These are phyloP conservation scores for Stagonosporopsis tanaceti DNA, from an alignment of 2,329 filamentous ascomycete species.

Conservation along the genomic window DNA sequence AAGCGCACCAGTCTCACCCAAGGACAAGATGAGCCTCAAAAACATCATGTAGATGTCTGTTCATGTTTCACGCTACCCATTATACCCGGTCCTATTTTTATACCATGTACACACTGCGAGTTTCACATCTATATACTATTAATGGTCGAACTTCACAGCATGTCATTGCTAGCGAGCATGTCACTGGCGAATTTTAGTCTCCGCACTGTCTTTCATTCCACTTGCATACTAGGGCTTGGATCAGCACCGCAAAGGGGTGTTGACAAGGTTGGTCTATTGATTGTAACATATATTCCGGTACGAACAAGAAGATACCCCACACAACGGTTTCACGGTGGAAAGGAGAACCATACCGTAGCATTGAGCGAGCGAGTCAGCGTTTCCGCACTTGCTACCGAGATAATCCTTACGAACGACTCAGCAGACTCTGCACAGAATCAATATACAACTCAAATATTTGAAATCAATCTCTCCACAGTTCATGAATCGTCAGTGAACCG, in stretches of 20 bases:
- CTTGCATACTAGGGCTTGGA: conserved; percentile 12
- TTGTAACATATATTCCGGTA: conserved; percentile 12
- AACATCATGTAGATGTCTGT: conserved; percentile 42
- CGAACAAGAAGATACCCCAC: conserved; percentile 21
- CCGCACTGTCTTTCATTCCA: conserved; percentile 8
- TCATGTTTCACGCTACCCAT: conserved; percentile 32
- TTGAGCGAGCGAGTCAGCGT: conserved; percentile 15
- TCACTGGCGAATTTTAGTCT: conserved; percentile 2
- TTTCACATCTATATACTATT: conserved; percentile 23
- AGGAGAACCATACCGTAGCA: conserved; percentile 13
- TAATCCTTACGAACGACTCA: conserved; percentile 9
- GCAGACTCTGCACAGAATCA: conserved; percentile 4
- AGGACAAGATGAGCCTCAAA: conserved; percentile 45
- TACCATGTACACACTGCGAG: conserved; percentile 19
- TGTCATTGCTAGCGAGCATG: conserved; percentile 14
- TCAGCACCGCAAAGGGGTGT: conserved; percentile 3
- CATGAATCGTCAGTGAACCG: conserved; percentile 1
- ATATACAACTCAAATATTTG: conserved; percentile 7
- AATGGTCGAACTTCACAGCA: conserved; percentile 12
- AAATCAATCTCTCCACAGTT: conserved; percentile 3
- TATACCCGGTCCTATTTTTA: conserved; percentile 32
- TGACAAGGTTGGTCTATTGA: not conserved
- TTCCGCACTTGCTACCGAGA: conserved; percentile 1
- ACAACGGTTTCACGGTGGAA: conserved; percentile 19
- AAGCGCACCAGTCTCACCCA: conserved; percentile 46